Percentiles rank a stretch among this genome's conserved stretches.
Conservation (phyloP, 2,329 filamentous ascomycete species). For the Cladophialophora chaetospira region DNA sequence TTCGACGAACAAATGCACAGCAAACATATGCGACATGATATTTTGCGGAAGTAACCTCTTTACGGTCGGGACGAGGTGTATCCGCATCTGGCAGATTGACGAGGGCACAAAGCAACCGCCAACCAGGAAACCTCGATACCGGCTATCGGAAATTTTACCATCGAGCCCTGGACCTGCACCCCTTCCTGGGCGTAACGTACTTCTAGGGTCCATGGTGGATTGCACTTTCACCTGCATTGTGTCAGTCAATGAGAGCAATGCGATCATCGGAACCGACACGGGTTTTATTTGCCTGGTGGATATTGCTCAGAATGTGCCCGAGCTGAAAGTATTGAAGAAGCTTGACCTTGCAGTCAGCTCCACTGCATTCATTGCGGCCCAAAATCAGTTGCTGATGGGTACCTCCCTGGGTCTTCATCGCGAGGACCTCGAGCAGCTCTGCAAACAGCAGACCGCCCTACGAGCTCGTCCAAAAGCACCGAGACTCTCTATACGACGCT, state of each 20-base stretch:
- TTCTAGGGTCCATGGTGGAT: conserved; percentile 80
- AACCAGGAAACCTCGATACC: conserved; percentile 59
- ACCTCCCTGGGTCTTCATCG: conserved; percentile 24
- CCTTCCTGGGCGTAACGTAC: conserved; percentile 80
- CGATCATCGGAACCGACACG: conserved; percentile 81
- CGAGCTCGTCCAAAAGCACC: conserved; percentile 9
- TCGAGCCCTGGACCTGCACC: conserved; percentile 63
- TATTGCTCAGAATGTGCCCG: conserved; percentile 19
- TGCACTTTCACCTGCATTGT: conserved; percentile 79
- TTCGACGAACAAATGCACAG: conserved; percentile 92
- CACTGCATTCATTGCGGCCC: conserved; percentile 14
- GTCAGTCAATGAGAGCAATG: conserved; percentile 69
- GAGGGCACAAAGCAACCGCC: conserved; percentile 57
- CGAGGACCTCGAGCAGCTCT: conserved; percentile 21
- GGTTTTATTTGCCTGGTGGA: conserved; percentile 90
- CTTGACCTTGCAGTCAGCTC: conserved; percentile 24
- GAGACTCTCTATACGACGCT: conserved; percentile 28
- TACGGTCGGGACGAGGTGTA: conserved; percentile 84
- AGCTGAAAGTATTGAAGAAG: conserved; percentile 26
- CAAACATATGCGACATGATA: conserved; percentile 78
- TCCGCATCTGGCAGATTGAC: conserved; percentile 83
- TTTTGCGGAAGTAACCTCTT: conserved; percentile 86
- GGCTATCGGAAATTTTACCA: conserved; percentile 39
- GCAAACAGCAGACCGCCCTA: not conserved
- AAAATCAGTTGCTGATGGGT: conserved; percentile 20